Conservation (phyloP, 2,329 filamentous ascomycete genomes). For the Clonostachys rhizophaga region DNA sequence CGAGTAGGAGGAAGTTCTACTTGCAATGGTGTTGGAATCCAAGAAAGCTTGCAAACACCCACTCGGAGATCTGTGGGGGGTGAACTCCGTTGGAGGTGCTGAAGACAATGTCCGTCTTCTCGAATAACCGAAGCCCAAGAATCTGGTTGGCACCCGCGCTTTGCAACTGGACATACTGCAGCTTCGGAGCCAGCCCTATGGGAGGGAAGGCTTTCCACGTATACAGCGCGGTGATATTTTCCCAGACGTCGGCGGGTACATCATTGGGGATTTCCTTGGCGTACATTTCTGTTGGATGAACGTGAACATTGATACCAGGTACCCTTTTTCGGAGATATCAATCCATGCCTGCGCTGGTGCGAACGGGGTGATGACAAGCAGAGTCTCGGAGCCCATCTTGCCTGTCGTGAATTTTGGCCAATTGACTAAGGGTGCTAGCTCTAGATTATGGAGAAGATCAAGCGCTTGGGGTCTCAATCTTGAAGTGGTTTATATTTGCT, state of each 20-base stretch:
- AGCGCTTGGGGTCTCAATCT: too few relatives aligned
- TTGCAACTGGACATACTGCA: slow-evolving; percentile 48
- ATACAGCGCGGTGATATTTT: slow-evolving; percentile 41
- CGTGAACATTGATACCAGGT: too few relatives aligned
- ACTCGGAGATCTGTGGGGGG: slow-evolving; percentile 52
- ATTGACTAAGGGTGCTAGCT: too few relatives aligned
- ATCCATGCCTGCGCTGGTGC: too few relatives aligned
- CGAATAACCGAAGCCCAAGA: slow-evolving; percentile 38
- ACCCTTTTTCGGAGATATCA: too few relatives aligned
- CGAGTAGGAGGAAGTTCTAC: slow-evolving; percentile 14
- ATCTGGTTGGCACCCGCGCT: slow-evolving; percentile 50
- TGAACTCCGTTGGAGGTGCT: slow-evolving; percentile 54
- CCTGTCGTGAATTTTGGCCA: too few relatives aligned
- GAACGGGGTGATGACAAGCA: too few relatives aligned
- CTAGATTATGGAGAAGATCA: too few relatives aligned
- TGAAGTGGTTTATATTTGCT: too few relatives aligned
- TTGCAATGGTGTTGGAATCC: slow-evolving; percentile 40
- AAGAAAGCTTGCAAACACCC: slow-evolving; percentile 48
- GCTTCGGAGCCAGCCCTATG: slow-evolving; percentile 33
- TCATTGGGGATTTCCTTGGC: background rate
- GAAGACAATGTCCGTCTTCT: slow-evolving; percentile 42
- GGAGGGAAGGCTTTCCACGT: slow-evolving; percentile 36
- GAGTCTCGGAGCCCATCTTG: too few relatives aligned
- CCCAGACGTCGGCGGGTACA: slow-evolving; percentile 30
- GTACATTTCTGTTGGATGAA: too few relatives aligned